A percentile compares a stretch with the other conserved stretches of the same genome.
Evolutionary conservation across 1,139 yeast species (phyloP).

Genomic region (Candida mesenterica): DNA sequence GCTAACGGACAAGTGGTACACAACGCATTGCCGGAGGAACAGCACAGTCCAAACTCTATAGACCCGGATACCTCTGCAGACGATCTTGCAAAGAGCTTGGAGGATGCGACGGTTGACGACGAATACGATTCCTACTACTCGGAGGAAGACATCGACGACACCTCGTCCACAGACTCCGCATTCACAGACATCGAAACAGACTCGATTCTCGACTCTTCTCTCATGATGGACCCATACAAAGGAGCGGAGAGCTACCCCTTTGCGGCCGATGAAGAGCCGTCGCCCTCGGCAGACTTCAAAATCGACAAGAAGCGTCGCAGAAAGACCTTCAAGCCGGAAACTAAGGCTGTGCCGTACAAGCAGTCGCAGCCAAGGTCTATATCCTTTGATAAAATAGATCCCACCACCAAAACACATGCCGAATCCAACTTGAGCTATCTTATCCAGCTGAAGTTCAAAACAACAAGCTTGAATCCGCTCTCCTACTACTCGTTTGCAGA

Average conservation of each 20-base stretch:
- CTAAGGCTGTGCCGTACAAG: not conserved
- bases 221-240: constrained; percentile 25
- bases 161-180: constrained; percentile 40
- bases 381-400: constrained; percentile 24
- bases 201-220: constrained; percentile 35
- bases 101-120: not conserved
- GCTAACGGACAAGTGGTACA: constrained; percentile 19
- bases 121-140: constrained; percentile 2
- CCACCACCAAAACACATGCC: constrained; percentile 6
- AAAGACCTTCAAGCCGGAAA: constrained; percentile 16
- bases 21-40: constrained; percentile 3
- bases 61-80: not conserved
- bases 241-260: constrained; percentile 19
- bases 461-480: constrained; percentile 47
- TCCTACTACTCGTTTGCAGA: constrained; percentile 31
- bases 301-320: constrained; percentile 15
- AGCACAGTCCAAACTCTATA: not conserved
- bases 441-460: constrained; percentile 36
- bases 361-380: not conserved
- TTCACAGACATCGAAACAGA: constrained; percentile 47
- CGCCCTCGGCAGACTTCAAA: constrained; percentile 10
- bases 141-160: constrained; percentile 17
- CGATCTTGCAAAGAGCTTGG: not conserved
- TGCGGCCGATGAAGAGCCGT: constrained; percentile 6
- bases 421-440: constrained; percentile 13